Evolutionary conservation across 108 stramenopile species (phyloP), one percentile per base, ranked within the genome.

Genomic region (Asterionellopsis glacialis): DNA sequence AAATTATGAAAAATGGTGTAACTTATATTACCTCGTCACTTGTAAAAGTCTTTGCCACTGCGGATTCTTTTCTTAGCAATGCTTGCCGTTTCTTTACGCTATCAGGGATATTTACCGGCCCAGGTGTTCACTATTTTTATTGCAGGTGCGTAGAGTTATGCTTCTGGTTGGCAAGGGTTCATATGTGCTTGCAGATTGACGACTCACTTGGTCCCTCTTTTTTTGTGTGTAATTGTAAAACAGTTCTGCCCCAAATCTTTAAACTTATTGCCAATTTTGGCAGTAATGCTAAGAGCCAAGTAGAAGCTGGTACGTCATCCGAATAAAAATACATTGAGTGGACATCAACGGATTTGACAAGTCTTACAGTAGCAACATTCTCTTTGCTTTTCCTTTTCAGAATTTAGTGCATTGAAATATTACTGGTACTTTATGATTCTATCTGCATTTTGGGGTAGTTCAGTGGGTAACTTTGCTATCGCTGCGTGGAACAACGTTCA

Each of bases 371-470:
- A 7, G 2, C 7, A 33, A 33, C 33, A 33, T 7, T 7, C 33
- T 7, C 2, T 33, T 33, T 33, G 9, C 9, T 1, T 52, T 51
- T 41, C 18, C 19, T 33, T 33, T 33, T 33, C 33, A 33, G 33
- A 33, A 33, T 33, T 33, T 7, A 33, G 33, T 33, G 33, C 33
- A 33, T 33, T 33, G 13, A 47, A 75, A 44, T 94, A 94, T 65
- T 94, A 86, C 54, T 94, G 92, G 92, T 86, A 74, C 67, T 94
- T 94, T 67, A 88, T 88, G 87, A 50, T 90, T 11, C 49, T 87
- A 41, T 80, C 90, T 10, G 90, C 87, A 19, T 90, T 88, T 63
- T 81, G 84, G 11, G 87, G 89, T 3, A 81, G 77, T 1, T 77
- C 77, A 27, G 41, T 94, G 11, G 72, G 76, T 18, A 75, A 75